A percentile compares a stretch with the other conserved stretches of the same genome.
phyloP scores from a whole-genome alignment of 2,329 filamentous ascomycete species.

The Blastomyces parvus region DNA sequence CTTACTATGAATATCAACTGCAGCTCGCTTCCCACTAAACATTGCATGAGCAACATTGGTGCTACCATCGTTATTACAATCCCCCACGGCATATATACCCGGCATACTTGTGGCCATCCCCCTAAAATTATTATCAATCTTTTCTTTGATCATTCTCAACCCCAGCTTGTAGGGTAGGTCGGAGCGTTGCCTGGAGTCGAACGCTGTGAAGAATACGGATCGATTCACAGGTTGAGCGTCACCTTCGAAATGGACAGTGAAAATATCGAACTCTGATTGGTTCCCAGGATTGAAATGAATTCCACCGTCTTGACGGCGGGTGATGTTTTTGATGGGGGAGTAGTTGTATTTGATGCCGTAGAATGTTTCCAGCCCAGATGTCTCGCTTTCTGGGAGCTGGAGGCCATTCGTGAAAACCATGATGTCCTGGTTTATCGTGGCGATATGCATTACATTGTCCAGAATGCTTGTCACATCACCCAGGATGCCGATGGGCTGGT shows the following conservation, averaged over 20 bases:
- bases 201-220: constrained; percentile 46
- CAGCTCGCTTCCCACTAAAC: constrained; percentile 49
- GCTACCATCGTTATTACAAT: constrained; percentile 50
- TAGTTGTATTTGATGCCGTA: constrained; percentile 49
- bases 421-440: constrained; percentile 47
- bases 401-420: constrained; percentile 53
- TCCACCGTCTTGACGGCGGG: constrained; percentile 35
- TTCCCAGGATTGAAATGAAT: constrained; percentile 22
- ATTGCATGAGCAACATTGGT: constrained; percentile 55
- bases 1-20: constrained; percentile 50
- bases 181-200: constrained; percentile 41
- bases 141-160: constrained; percentile 37
- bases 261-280: constrained; percentile 44
- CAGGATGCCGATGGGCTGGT: constrained; percentile 49
- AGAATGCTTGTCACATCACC: constrained; percentile 39
- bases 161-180: constrained; percentile 41
- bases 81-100: constrained; percentile 51
- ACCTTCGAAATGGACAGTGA: constrained; percentile 47
- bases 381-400: constrained; percentile 40
- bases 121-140: constrained; percentile 38
- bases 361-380: constrained; percentile 44
- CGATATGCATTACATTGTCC: constrained; percentile 42
- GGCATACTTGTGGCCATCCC: constrained; percentile 44
- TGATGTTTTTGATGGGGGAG: constrained; percentile 43
- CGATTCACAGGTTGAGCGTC: constrained; percentile 33